Base-by-base conservation (phyloP, 495 filamentous ascomycete genomes). In the Poronia punctata region DNA sequence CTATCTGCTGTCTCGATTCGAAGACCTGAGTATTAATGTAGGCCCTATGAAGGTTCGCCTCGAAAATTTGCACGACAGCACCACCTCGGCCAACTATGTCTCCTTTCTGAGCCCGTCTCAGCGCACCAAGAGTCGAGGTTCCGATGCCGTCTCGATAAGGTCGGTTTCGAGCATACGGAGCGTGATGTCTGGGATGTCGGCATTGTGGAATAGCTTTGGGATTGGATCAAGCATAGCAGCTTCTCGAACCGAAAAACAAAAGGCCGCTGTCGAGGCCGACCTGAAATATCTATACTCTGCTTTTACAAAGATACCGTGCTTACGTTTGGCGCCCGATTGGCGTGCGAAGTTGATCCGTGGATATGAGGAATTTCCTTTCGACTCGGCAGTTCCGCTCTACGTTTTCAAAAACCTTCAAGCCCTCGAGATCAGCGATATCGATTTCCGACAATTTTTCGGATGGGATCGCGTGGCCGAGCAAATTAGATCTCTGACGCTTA, bases 301-400 rank as follows among this genome's bases (percentile, higher is more conserved):
- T 40, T 97, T 97, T 62, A 98, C 92, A 54, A 98, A 98, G 66
- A 94, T 97, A 40, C 92, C 92, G 3, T 94, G 84, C 52, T 69
- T 98, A 29, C 79, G 82, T 40, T 68, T 98, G 35, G 79, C 88
- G 32, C 89, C 89, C 6, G 92, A 97, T 61, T 86, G 85, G 62
- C 84, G 86, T 34, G 87, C 88, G 24, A 79, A 83, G 28, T 64
- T 95, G 52, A 94, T 98, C 47, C 75, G 80, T 43, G 90, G 89
- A 21, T 97, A 88, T 56, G 92, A 98, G 61, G 92, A 96, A 55
- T 98, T 98, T 54, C 92, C 92, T 3, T 95, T 98, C 60, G 92
- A 98, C 57, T 92, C 86, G 26, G 92, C 92, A n/a, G 92, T 98
- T 18, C 92, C 92, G 12, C 67, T 97, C 8, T 81, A 88, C 59